A percentile compares a stretch with the other conserved stretches of the same genome.
Conservation (phyloP, 129 eudicot genomes). For the Helianthus tuberosus region DNA sequence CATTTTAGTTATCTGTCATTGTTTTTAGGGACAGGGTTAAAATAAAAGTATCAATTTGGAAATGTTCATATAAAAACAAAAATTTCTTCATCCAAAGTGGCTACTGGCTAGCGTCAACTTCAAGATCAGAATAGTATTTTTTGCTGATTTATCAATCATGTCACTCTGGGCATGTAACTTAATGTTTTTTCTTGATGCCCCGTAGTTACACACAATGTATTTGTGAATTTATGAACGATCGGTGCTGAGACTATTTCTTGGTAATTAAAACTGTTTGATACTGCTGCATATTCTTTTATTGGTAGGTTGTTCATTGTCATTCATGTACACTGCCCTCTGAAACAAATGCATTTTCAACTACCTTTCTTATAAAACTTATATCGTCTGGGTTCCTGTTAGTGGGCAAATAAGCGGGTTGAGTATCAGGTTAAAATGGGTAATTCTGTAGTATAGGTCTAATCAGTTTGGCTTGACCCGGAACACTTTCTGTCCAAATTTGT, state of each 20-base stretch:
- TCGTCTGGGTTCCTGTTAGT: neutral
- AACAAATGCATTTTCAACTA: slow-evolving; percentile 4
- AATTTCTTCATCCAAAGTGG: neutral
- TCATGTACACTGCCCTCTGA: slow-evolving; percentile 1
- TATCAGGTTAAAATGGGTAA: neutral
- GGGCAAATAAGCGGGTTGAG: slow-evolving; percentile 2
- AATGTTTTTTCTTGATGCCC: neutral
- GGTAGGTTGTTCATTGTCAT: slow-evolving; percentile 16
- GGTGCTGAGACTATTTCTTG: neutral
- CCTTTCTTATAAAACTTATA: neutral
- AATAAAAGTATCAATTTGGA: neutral
- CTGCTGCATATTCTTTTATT: slow-evolving; percentile 4
- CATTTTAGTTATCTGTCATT: neutral
- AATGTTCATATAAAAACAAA: neutral
- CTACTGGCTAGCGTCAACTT: neutral
- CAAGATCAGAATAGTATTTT: slow-evolving; percentile 6
- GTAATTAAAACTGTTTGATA: neutral
- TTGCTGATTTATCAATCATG: slow-evolving; percentile 5
- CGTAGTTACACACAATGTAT: neutral
- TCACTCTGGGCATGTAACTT: neutral
- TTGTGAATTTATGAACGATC: neutral
- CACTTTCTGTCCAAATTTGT: neutral
- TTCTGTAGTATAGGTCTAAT: neutral
- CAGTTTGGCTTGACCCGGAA: neutral
- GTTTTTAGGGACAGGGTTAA: neutral